phyloP scores from a whole-genome alignment of 208 protist species.

The Trypanosomatidae sp. region DNA sequence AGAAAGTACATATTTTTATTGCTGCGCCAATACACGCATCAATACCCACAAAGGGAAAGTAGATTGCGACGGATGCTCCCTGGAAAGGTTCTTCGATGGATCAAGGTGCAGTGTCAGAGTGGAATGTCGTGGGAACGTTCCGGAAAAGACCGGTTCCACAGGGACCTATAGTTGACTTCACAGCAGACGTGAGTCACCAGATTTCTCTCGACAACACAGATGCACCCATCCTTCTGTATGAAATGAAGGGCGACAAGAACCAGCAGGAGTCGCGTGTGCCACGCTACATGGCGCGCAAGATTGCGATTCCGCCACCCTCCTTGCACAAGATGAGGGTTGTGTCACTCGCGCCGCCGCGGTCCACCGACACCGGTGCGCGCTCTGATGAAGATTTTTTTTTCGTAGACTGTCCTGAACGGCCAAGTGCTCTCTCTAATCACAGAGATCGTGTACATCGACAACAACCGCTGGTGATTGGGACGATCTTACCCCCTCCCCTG shows the following conservation, averaged over 20 bases:
- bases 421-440: slow-evolving; percentile 5
- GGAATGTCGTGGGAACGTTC: slow-evolving; percentile 45
- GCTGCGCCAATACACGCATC: not conserved
- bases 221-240: slow-evolving; percentile 36
- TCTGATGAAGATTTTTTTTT: slow-evolving; percentile 20
- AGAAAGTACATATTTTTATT: not conserved
- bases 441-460: slow-evolving; percentile 10
- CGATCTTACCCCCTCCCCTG: slow-evolving; percentile 39
- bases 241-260: slow-evolving; percentile 21
- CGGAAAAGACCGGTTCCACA: slow-evolving; percentile 36
- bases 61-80: not conserved
- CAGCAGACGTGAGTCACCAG: slow-evolving; percentile 18
- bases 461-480: slow-evolving; percentile 37
- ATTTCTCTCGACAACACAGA: slow-evolving; percentile 14
- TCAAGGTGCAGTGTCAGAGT: slow-evolving; percentile 20
- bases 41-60: not conserved
- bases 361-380: not conserved
- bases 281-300: slow-evolving; percentile 49
- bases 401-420: slow-evolving; percentile 34
- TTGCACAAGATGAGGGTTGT: slow-evolving; percentile 48
- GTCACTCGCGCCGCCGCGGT: slow-evolving; percentile 36
- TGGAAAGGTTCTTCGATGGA: slow-evolving; percentile 15
- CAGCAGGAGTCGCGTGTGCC: slow-evolving; percentile 36
- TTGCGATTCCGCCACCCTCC: slow-evolving; percentile 43
- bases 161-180: slow-evolving; percentile 34